Evolutionary conservation across 441 rosid genomes (phyloP).

Genomic region (Cnidoscolus chayamansa): DNA sequence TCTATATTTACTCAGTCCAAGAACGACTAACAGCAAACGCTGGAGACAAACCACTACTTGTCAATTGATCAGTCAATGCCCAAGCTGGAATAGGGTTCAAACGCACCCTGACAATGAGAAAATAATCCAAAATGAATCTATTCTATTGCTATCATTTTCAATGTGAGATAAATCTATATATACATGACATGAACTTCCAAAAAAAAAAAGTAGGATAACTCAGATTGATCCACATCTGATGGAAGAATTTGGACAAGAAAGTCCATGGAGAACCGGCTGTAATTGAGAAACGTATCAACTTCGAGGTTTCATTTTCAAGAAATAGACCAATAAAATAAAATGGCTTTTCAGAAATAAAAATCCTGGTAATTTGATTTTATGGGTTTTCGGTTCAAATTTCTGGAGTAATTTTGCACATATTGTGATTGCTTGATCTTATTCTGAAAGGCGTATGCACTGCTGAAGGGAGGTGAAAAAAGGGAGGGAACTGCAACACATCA

Average conservation of each 20-base stretch:
- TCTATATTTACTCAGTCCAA: not conserved
- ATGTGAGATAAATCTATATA: conserved; percentile 3
- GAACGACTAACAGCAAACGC: conserved; percentile 11
- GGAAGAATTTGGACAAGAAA: not conserved
- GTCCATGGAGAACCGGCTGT: not conserved
- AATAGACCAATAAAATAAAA: not conserved
- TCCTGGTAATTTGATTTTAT: not conserved
- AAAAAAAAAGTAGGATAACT: no score
- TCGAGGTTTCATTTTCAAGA: not conserved
- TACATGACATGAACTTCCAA: no score
- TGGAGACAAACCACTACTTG: conserved; percentile 19
- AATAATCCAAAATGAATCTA: conserved; percentile 27
- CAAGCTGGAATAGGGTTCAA: conserved; percentile 75
- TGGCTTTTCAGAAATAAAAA: not conserved
- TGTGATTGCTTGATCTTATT: not conserved
- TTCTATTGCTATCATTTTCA: conserved; percentile 22
- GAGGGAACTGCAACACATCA: conserved; percentile 2
- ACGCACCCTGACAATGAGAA: conserved; percentile 61
- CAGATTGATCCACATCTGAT: not conserved
- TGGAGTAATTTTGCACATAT: conserved; percentile 3
- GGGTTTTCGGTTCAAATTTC: not conserved
- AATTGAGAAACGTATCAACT: not conserved
- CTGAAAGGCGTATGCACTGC: not conserved
- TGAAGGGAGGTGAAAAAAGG: no score
- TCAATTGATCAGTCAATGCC: conserved; percentile 66